Percentiles rank a stretch among this genome's conserved stretches.
These are phyloP conservation scores for Cyberlindnera suaveolens DNA, from an alignment of 805 yeast genomes.

Conservation along the genomic window DNA sequence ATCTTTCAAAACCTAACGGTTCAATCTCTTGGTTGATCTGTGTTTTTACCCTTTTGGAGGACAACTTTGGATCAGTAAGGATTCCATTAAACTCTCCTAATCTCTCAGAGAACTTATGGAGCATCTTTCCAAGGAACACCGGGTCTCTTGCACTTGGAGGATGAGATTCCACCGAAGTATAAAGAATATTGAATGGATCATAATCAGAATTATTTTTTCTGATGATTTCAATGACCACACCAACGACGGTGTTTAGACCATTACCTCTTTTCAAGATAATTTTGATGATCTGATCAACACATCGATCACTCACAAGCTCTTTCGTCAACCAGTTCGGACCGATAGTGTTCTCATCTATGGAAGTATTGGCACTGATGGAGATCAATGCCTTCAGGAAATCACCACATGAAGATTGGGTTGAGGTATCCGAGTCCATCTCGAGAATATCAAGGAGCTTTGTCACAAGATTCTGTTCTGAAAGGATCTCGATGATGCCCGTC, in stretches of 20 bases:
- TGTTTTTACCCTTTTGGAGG: constrained; percentile 29
- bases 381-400: constrained; percentile 91
- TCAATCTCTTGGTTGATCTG: constrained; percentile 55
- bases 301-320: constrained; percentile 68
- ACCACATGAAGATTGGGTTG: constrained; percentile 85
- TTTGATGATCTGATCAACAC: constrained; percentile 55
- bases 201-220: constrained; percentile 95
- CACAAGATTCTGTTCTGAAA: constrained; percentile 68
- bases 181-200: constrained; percentile 74
- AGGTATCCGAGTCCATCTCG: constrained; percentile 50
- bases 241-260: constrained; percentile 85
- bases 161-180: constrained; percentile 67
- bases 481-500: constrained; percentile 78
- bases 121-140: constrained; percentile 78
- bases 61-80: constrained; percentile 16
- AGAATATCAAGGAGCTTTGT: constrained; percentile 64
- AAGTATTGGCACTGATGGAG: constrained; percentile 91
- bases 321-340: constrained; percentile 93
- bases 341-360: constrained; percentile 68
- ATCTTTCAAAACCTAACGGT: constrained; percentile 88
- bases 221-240: constrained; percentile 87
- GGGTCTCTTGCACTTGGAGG: constrained; percentile 92
- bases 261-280: constrained; percentile 67
- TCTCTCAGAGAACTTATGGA: constrained; percentile 62
- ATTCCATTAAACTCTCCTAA: constrained; percentile 52